Conservation (phyloP, 148 eudicot genomes). For the Gaultheria prostrata region DNA sequence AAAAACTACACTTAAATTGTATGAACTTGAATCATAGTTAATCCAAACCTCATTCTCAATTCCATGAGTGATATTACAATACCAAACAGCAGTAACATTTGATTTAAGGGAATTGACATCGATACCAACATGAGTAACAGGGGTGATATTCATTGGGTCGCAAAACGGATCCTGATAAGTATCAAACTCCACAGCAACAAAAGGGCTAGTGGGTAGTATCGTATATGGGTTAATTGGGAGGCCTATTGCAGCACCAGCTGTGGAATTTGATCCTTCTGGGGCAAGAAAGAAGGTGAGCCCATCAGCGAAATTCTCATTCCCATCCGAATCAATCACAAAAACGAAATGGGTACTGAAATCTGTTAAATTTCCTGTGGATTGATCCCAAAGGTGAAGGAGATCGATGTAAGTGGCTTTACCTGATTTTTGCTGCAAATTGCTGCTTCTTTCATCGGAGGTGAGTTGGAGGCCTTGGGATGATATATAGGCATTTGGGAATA, state of each 20-base stretch:
- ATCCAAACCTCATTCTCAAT: neutral
- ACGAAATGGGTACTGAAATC: constrained; percentile 13
- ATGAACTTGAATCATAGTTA: neutral
- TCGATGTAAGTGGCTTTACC: constrained; percentile 17
- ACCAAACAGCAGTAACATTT: neutral
- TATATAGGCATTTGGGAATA: constrained; percentile 4
- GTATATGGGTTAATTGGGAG: neutral
- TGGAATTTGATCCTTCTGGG: neutral
- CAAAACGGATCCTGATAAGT: neutral
- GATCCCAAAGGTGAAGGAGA: constrained; percentile 22
- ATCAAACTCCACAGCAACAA: constrained; percentile 31
- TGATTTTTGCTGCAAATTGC: neutral
- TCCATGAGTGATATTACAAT: neutral
- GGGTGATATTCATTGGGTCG: neutral
- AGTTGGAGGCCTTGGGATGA: constrained; percentile 18
- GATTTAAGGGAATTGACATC: neutral
- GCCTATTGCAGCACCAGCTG: neutral
- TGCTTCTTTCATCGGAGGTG: constrained; percentile 12
- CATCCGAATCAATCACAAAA: constrained; percentile 13
- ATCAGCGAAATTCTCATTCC: neutral
- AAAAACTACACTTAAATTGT: neutral
- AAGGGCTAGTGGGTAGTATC: neutral
- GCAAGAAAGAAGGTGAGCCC: constrained; percentile 13
- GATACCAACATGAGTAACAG: neutral
- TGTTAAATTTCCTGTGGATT: neutral